Percentiles rank a stretch among this genome's conserved stretches.
Evolutionary conservation across 768 basidiomycete genomes (phyloP).

Genomic region (Serendipita sp.): DNA sequence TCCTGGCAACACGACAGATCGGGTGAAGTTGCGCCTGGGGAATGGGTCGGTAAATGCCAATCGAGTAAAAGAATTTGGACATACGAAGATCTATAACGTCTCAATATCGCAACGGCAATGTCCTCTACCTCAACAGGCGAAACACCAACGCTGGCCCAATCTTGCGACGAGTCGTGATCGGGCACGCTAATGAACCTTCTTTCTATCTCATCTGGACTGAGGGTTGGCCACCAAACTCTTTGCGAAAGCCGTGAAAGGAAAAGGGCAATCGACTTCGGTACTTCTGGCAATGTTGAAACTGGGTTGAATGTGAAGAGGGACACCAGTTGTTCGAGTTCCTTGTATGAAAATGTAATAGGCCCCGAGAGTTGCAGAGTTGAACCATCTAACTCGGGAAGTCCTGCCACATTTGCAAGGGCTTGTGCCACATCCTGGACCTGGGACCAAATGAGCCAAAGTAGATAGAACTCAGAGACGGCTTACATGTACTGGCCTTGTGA

Average conservation of each 20-base stretch:
- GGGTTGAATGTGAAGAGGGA: slow-evolving; percentile 64
- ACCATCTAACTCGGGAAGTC: slow-evolving; percentile 41
- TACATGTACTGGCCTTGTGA: slow-evolving; percentile 84
- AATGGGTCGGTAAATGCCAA: neutral
- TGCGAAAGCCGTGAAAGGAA: slow-evolving; percentile 46
- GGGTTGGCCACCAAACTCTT: slow-evolving; percentile 75
- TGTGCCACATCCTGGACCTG: slow-evolving; percentile 91
- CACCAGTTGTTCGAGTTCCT: slow-evolving; percentile 55
- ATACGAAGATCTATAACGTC: slow-evolving; percentile 78
- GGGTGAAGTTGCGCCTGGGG: slow-evolving; percentile 9
- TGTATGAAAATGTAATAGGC: slow-evolving; percentile 69
- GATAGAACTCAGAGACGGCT: slow-evolving; percentile 18
- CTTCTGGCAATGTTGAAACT: slow-evolving; percentile 38
- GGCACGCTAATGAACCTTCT: slow-evolving; percentile 62
- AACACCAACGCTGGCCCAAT: slow-evolving; percentile 74
- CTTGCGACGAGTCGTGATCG: slow-evolving; percentile 31
- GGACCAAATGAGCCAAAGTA: slow-evolving; percentile 10
- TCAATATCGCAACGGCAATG: slow-evolving; percentile 76
- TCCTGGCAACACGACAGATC: slow-evolving; percentile 9
- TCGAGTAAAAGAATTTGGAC: slow-evolving; percentile 22
- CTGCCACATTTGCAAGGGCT: slow-evolving; percentile 64
- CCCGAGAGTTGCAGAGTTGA: slow-evolving; percentile 69
- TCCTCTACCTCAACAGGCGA: slow-evolving; percentile 71
- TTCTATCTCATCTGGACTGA: slow-evolving; percentile 81
- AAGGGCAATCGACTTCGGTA: slow-evolving; percentile 61